Evolutionary conservation across 768 basidiomycete genomes (phyloP), one percentile per base, ranked within the genome.

Genomic region (Rhizopogon roseolus): DNA sequence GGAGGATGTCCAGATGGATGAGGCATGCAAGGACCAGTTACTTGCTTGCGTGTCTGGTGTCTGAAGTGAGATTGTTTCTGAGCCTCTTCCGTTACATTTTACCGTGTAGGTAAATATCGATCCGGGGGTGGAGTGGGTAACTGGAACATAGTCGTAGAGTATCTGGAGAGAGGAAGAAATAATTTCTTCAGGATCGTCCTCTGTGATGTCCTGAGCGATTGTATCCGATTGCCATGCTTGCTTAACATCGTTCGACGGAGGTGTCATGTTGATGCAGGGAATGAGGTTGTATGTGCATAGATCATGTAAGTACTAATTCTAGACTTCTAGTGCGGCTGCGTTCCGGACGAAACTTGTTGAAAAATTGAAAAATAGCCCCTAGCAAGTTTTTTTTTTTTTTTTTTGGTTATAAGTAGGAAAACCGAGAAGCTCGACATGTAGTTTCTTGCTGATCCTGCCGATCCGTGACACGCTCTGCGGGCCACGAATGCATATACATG

Each of bases 21-120:
- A 84, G 1, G 89, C 90, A 54, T 92, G 88, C 3, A 91, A 67
- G 1, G 80, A 74, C 89, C 89, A 91, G 61, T 90, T 88, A 16
- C 76, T 72, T 19, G 84, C 71, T 10, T 77, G 71, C 10, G 88
- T 85, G 62, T 90, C 85, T 10, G 89, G 88, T 2, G 79, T 84
- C 41, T 49, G 48, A 34, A 54, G 59, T 42, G 62, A 61, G 41
- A 56, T 41, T 10, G 51, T 22, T 56, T 46, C 54, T 50, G 58
- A 57, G 14, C 14, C 19, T 36, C 19, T 32, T 22, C 32, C 17
- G 1, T 36, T 14, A 22, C 3, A 14, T 5, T 54, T 43, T 41
- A 62, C 54, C 7, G 64, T 62, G 64, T 86, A 83, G 11, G 69
- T 74, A 67, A 81, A 85, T 17, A 72, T 52, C 22, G 78, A 72